These are phyloP conservation scores for Starmerella sirachaensis DNA, from an alignment of 805 yeast species.

Conservation along the genomic window DNA sequence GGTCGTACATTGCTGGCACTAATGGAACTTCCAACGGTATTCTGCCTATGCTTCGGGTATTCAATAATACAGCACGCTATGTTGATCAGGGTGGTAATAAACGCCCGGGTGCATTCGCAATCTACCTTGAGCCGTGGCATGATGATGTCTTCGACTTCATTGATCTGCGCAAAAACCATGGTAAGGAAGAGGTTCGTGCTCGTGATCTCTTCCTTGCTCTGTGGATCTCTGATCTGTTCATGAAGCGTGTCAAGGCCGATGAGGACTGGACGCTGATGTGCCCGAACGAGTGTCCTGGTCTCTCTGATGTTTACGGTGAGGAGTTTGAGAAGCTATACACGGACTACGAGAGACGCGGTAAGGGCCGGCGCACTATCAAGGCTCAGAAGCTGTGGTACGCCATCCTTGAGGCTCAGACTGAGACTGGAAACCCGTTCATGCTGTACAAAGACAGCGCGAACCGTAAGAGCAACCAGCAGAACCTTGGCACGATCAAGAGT, in stretches of 20 bases:
- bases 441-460: constrained; percentile 89
- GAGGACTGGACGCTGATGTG: constrained; percentile 83
- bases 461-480: constrained; percentile 76
- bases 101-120: constrained; percentile 94
- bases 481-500: constrained; percentile 82
- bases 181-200: constrained; percentile 87
- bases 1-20: constrained; percentile 81
- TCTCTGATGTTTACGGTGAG: constrained; percentile 71
- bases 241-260: constrained; percentile 73
- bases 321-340: constrained; percentile 64
- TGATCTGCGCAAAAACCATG: constrained; percentile 83
- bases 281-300: constrained; percentile 79
- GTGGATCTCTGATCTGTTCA: constrained; percentile 91
- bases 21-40: constrained; percentile 88
- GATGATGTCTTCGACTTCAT: constrained; percentile 77
- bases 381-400: constrained; percentile 90
- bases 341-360: constrained; percentile 58
- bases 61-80: constrained; percentile 89
- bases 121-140: constrained; percentile 96
- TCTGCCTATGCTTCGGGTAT: constrained; percentile 92
- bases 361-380: constrained; percentile 50
- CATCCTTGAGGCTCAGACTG: constrained; percentile 83
- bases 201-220: constrained; percentile 86
- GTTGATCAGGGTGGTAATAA: constrained; percentile 98
- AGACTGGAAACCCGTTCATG: constrained; percentile 94